Base-by-base conservation (phyloP, 768 basidiomycete genomes). In the Pleurotus djamor region DNA sequence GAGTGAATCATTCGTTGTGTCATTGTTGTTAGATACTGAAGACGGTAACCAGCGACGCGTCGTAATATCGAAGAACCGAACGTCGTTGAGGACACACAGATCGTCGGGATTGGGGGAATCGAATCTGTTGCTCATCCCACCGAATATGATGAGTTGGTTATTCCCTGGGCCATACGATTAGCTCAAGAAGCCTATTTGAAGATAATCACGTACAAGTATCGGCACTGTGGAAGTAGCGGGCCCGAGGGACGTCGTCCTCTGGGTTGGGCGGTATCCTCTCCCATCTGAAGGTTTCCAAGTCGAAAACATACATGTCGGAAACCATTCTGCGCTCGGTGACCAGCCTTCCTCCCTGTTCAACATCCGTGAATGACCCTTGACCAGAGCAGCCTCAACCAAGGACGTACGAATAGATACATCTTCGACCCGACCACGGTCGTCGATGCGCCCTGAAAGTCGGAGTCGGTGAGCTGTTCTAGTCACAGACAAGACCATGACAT, bases 181-280 rank as follows among this genome's bases (percentile, higher is more conserved):
- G 35, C 45, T 16, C 14, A 8, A 6, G 8, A 32, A 14, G 43
- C 13, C 57, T 17, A 34, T 10, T 6, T 36, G 49, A 36, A 37
- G 10, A 37, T 10, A 55, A 61, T 50, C 59, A 74, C 84, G 66
- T 70, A 88, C 91, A 96, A 59, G 87, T 74, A 73, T 97, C 94
- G 10, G 92, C 84, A 61, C 90, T 93, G 74, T 99, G 97, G 69
- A 99, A 99, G 71, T 99, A 99, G 44, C 97, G 86, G 28, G 94
- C 83, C 49, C 84, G 80, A 0, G 96, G 95, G 8, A 87, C 75
- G 51, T 87, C 81, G 65, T 91, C 89, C 58, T 88, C 89, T 1
- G 80, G 76, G 56, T 76, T 78, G 14, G 83, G 78, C 1, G 75
- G 72, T 7, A 95, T 68, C 68, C 79, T 86, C 65, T 88, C 83